Evolutionary conservation across 2,329 filamentous ascomycete genomes (phyloP).

Genomic region (Beauveria sp.): DNA sequence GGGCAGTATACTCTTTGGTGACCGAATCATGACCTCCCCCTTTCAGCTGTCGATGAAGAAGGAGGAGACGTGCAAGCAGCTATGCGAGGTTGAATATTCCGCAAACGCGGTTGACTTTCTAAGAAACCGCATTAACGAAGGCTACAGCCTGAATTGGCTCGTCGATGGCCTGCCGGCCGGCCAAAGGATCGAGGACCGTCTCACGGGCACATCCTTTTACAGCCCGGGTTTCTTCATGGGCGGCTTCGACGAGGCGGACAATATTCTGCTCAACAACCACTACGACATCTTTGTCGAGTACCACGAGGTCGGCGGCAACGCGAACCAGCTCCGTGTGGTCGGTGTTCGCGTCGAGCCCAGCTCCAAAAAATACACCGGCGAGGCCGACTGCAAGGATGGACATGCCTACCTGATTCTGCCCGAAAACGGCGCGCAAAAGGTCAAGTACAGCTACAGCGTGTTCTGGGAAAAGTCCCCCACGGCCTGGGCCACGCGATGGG

Average conservation of each 20-base stretch:
- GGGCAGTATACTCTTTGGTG: constrained; percentile 94
- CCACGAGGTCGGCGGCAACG: constrained; percentile 63
- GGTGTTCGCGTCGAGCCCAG: constrained; percentile 82
- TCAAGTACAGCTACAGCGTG: constrained; percentile 88
- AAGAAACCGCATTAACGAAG: constrained; percentile 72
- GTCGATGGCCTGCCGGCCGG: constrained; percentile 91
- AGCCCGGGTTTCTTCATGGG: constrained; percentile 86
- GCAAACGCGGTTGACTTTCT: constrained; percentile 66
- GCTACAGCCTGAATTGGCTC: constrained; percentile 91
- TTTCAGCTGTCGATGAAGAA: constrained; percentile 80
- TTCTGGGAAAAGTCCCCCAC: constrained; percentile 79
- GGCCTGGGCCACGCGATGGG: constrained; percentile 94
- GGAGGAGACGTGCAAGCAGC: constrained; percentile 79
- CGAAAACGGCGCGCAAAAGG: constrained; percentile 48
- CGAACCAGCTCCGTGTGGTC: constrained; percentile 74
- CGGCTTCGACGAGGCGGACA: constrained; percentile 41
- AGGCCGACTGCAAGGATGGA: constrained; percentile 55
- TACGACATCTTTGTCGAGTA: constrained; percentile 93
- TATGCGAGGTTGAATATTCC: constrained; percentile 61
- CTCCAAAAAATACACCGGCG: constrained; percentile 55
- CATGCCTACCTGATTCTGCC: constrained; percentile 55
- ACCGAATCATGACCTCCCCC: constrained; percentile 93
- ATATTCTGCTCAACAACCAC: constrained; percentile 76
- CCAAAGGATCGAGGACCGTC: constrained; percentile 69
- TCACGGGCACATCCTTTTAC: constrained; percentile 74